Conservation (phyloP, 805 yeast genomes). For the Suhomyces sp. region DNA sequence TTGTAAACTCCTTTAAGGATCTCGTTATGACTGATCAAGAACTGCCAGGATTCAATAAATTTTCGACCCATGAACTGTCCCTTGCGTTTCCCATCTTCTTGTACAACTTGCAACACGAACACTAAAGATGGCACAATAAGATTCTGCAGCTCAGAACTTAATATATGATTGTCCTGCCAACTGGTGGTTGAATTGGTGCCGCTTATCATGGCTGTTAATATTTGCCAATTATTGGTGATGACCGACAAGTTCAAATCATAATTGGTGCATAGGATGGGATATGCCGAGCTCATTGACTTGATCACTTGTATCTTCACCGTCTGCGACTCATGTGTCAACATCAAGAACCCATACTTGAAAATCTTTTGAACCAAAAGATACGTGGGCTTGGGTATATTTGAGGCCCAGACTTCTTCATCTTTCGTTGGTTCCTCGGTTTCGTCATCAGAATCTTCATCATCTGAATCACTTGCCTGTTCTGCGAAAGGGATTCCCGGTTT, state of each 20-base stretch:
- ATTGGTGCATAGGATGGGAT: conserved; percentile 32
- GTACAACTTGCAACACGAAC: conserved; percentile 24
- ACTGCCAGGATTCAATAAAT: conserved; percentile 47
- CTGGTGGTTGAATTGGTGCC: conserved; percentile 17
- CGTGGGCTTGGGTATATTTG: conserved; percentile 59
- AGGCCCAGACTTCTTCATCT: conserved; percentile 48
- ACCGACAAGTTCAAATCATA: conserved; percentile 31
- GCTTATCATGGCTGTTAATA: conserved; percentile 18
- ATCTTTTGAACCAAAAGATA: conserved; percentile 62
- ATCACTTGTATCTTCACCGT: conserved; percentile 57
- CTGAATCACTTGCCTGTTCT: conserved; percentile 19
- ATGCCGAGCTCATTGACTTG: conserved; percentile 34
- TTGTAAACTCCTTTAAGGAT: background rate
- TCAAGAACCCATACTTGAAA: conserved; percentile 64
- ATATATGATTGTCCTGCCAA: background rate
- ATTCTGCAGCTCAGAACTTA: conserved; percentile 11
- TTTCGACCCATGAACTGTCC: conserved; percentile 48
- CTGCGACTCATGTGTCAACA: conserved; percentile 63
- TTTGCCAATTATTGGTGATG: conserved; percentile 34
- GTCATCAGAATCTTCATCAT: conserved; percentile 31
- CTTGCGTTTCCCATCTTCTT: conserved; percentile 31
- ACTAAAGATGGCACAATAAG: conserved; percentile 28
- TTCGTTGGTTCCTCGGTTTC: conserved; percentile 26
- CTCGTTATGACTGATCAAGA: conserved; percentile 1
- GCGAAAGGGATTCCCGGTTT: conserved; percentile 37